phyloP scores from a whole-genome alignment of 768 basidiomycete species.

The Lepiota venenata region DNA sequence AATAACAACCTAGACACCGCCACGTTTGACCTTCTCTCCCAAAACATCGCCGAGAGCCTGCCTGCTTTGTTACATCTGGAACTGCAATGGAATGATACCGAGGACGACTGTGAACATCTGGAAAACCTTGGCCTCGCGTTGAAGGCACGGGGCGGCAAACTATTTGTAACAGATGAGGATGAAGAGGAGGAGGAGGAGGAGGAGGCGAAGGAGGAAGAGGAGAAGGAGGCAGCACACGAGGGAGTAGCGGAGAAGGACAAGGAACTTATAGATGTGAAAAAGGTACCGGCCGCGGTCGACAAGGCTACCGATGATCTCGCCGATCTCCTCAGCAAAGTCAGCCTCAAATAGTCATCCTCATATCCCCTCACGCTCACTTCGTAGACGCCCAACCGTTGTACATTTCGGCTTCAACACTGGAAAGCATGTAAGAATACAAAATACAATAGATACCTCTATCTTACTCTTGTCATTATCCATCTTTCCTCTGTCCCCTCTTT shows the following conservation, averaged over 20 bases:
- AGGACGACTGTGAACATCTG: conserved; percentile 69
- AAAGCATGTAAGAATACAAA: conserved; percentile 1
- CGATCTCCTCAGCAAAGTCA: conserved; percentile 63
- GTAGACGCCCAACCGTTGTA: too few species aligned
- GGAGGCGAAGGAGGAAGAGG: conserved; percentile 40
- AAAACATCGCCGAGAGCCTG: conserved; percentile 60
- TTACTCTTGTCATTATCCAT: conserved; percentile 60
- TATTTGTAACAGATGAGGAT: conserved; percentile 75
- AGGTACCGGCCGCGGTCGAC: conserved; percentile 19
- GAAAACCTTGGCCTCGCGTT: conserved; percentile 51
- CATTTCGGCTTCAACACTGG: neutral
- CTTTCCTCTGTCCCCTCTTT: conserved; percentile 56
- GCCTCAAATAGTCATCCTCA: conserved; percentile 26
- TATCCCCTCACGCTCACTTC: neutral
- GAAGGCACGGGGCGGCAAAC: conserved; percentile 63
- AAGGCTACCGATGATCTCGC: conserved; percentile 55
- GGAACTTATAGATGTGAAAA: conserved; percentile 27
- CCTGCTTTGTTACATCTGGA: conserved; percentile 65
- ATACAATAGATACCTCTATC: conserved; percentile 20
- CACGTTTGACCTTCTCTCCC: conserved; percentile 65
- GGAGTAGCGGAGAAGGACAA: conserved; percentile 36
- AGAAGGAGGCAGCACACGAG: conserved; percentile 21
- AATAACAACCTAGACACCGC: conserved; percentile 85
- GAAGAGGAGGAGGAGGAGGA: conserved; percentile 72
- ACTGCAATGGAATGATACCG: conserved; percentile 87